Base-by-base conservation (phyloP, 163 green algal genomes). In the Coccomyxa subellipsoidea region DNA sequence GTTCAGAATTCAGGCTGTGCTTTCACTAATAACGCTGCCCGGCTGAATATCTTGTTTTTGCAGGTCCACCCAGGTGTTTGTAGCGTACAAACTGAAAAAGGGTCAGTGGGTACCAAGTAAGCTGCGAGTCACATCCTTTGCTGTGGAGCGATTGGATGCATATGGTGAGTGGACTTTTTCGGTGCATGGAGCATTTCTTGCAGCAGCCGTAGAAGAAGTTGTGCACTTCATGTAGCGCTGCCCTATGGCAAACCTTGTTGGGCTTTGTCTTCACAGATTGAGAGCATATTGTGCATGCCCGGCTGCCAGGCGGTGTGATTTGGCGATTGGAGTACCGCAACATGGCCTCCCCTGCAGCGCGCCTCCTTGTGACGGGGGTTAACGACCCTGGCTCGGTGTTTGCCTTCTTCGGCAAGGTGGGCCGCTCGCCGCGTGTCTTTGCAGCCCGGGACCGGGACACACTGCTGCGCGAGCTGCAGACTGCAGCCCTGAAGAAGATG, bases 281-380 rank as follows among this genome's bases (percentile, higher is more conserved):
- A n/a, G n/a, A n/a, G n/a, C n/a, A n/a, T n/a, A n/a, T n/a, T n/a
- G n/a, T n/a, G n/a, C n/a, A n/a, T n/a, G n/a, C n/a, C n/a, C n/a
- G n/a, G n/a, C n/a, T n/a, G n/a, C n/a, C 86, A 90, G 85, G 84
- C 29, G 35, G 53, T 21, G 75, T 87, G 0, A 37, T 82, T 10
- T 94, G 90, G 90, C 83, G 88, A 6, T 79, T 89, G 54, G 88
- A 93, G 77, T 93, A 87, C 82, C 80, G 83, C 4, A 76, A 90
- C 79, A 80, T 89, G 79, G 86, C 53, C 2, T 87, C 86, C 6
- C 84, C 87, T 23, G 87, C 87, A 0, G 83, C 86, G n/a, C 81
- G 80, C 37, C 54, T 91, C 71, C 84, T 93, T 36, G 54, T 37
- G 39, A 21, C 81, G 6, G 76, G 38, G 27, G 59, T 54, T 53